phyloP scores from a whole-genome alignment of 352 stramenopile species.

The Phytopythium mirpurense region DNA sequence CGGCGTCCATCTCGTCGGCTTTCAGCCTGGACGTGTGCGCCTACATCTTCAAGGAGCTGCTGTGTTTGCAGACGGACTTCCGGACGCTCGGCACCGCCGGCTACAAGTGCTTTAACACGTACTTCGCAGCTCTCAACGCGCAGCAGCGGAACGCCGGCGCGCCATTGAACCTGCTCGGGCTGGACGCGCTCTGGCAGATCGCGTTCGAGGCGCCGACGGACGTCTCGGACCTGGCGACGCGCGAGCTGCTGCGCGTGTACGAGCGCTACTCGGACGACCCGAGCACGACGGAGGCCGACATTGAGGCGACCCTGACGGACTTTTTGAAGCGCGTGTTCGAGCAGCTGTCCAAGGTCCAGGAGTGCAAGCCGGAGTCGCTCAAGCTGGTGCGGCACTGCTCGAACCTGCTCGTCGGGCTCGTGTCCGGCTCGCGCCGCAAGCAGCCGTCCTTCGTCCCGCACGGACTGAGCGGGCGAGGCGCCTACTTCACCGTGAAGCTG shows the following conservation, averaged over 20 bases:
- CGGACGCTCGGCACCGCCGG: constrained; percentile 60
- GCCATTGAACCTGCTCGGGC: constrained; percentile 44
- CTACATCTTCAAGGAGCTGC: constrained; percentile 79
- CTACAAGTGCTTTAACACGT: constrained; percentile 87
- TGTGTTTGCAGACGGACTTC: constrained; percentile 80
- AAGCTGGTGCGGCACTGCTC: constrained; percentile 78
- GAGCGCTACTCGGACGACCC: constrained; percentile 38
- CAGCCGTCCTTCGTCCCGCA: constrained; percentile 47
- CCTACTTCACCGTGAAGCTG: constrained; percentile 76
- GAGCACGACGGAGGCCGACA: constrained; percentile 23
- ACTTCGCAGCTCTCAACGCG: constrained; percentile 76
- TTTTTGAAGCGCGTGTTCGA: constrained; percentile 79
- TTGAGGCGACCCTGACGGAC: constrained; percentile 51
- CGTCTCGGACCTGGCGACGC: constrained; percentile 72
- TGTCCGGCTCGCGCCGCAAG: constrained; percentile 45
- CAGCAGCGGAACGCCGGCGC: constrained; percentile 35
- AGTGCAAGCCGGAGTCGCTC: constrained; percentile 43
- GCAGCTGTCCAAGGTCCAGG: constrained; percentile 47
- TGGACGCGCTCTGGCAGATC: constrained; percentile 82
- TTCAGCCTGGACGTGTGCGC: constrained; percentile 74
- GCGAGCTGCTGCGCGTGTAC: constrained; percentile 79
- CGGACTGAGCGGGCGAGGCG: constrained; percentile 59
- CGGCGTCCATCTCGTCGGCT: constrained; percentile 55
- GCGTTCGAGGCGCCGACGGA: constrained; percentile 73
- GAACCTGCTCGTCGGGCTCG: constrained; percentile 62